Percentiles rank a stretch among this genome's conserved stretches.
These are phyloP conservation scores for Monocercomonoides exilis DNA, from an alignment of 78 protist genomes.

Conservation along the genomic window DNA sequence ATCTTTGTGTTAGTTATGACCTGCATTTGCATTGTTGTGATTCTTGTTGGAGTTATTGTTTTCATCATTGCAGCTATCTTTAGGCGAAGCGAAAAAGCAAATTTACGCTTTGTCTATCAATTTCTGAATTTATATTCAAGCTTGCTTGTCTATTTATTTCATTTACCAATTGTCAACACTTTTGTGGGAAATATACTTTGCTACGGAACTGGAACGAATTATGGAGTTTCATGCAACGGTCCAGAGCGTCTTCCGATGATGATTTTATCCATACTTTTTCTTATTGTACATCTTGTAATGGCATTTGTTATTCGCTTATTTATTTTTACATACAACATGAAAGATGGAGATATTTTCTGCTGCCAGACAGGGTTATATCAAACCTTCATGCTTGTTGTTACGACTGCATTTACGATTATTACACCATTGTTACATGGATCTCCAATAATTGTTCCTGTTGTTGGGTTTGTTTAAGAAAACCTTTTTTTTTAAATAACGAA, in stretches of 20 bases:
- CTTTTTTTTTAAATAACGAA: too few species aligned
- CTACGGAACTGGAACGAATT: too few species aligned
- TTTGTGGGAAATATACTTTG: background rate
- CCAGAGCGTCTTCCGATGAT: too few species aligned
- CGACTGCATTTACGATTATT: too few species aligned
- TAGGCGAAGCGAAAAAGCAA: background rate
- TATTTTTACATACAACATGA: background rate
- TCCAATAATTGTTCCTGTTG: too few species aligned
- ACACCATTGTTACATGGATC: too few species aligned
- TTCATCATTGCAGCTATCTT: background rate
- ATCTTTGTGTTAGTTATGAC: background rate
- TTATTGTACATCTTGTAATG: background rate
- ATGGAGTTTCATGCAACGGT: too few species aligned
- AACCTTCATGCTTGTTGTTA: background rate
- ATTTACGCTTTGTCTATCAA: too few species aligned
- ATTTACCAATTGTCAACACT: background rate
- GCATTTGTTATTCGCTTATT: background rate
- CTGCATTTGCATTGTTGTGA: background rate
- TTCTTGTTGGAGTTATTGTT: background rate
- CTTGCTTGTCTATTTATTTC: background rate
- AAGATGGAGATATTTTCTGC: background rate
- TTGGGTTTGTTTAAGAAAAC: too few species aligned
- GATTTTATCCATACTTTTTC: too few species aligned
- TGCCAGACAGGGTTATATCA: background rate
- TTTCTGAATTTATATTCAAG: too few species aligned